Conservation (phyloP, 2,329 filamentous ascomycete species). For the Fusarium pseudonygamai region DNA sequence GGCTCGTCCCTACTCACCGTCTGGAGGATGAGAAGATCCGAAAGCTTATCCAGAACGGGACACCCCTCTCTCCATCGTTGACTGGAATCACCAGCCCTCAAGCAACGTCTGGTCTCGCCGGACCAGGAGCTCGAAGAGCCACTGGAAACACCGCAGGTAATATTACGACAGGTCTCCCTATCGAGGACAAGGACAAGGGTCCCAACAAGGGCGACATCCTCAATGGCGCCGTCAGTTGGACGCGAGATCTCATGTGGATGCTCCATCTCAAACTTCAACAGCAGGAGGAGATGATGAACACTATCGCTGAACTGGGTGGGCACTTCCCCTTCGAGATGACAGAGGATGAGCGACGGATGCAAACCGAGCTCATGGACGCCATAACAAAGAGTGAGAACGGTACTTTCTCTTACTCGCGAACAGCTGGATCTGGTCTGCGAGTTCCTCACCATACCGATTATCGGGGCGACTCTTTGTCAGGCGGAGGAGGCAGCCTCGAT, state of each 20-base stretch:
- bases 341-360: conserved; percentile 96
- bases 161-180: conserved; percentile 90
- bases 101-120: conserved; percentile 88
- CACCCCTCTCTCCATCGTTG: conserved; percentile 85
- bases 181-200: conserved; percentile 98
- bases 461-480: conserved; percentile 78
- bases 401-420: conserved; percentile 86
- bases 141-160: conserved; percentile 75
- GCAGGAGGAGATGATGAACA: conserved; percentile 85
- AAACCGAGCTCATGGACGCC: conserved; percentile 88
- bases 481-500: conserved; percentile 50
- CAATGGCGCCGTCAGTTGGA: conserved; percentile 97
- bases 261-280: conserved; percentile 89
- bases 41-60: conserved; percentile 93
- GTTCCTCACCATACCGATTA: conserved; percentile 95
- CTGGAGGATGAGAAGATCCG: conserved; percentile 97
- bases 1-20: conserved; percentile 89
- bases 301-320: conserved; percentile 76
- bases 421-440: conserved; percentile 82
- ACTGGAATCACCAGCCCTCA: conserved; percentile 73
- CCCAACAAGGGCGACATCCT: conserved; percentile 99
- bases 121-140: conserved; percentile 83
- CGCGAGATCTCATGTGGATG: conserved; percentile 97
- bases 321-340: conserved; percentile 82
- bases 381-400: conserved; percentile 80